Evolutionary conservation across 352 stramenopile species (phyloP), one percentile per base, ranked within the genome.

Genomic region (Globisporangium sylvaticum): DNA sequence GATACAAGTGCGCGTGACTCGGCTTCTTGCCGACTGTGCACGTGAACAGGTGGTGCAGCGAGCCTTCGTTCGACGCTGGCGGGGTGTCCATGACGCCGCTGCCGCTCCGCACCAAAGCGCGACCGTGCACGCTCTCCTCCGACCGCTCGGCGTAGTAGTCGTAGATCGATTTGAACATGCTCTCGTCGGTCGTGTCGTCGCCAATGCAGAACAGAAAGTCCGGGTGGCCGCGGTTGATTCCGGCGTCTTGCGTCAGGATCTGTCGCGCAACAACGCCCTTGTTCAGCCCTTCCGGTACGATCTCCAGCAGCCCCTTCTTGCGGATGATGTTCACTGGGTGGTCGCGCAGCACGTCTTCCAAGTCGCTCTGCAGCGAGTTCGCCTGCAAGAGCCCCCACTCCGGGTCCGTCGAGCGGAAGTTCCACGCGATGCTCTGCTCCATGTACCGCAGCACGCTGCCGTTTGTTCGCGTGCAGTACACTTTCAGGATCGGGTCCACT

Each of bases 121-220:
- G 74, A 25, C 82, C 86, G 54, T 94, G 84, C 39, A 92, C 75
- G 61, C 78, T 94, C 66, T 94, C 86, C 44, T 96, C 88, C 12
- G 84, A 92, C 3, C 87, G 80, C 70, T 96, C 83, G 1, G 88
- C 87, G 64, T 96, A 96, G 78, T 95, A 96, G 67, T 95, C 88
- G 76, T 97, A 96, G 70, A 97, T 91, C 56, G 84, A 75, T 66
- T 92, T 92, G 79, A 99, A 99, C 97, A 99, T 99, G 70, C 96
- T 98, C 77, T 99, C 97, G 71, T 99, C 97, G 6, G 93, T 97
- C 56, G 95, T 97, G 72, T 99, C 96, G 76, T 99, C 97, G 53
- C 97, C 97, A 67, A 98, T 97, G 64, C 95, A 98, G 22, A 99
- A 90, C 27, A 98, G 69, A 79, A 99, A 99, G 76, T 99, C 96